Evolutionary conservation across 345 rosid species (phyloP).

Genomic region (Luvunga scandens): DNA sequence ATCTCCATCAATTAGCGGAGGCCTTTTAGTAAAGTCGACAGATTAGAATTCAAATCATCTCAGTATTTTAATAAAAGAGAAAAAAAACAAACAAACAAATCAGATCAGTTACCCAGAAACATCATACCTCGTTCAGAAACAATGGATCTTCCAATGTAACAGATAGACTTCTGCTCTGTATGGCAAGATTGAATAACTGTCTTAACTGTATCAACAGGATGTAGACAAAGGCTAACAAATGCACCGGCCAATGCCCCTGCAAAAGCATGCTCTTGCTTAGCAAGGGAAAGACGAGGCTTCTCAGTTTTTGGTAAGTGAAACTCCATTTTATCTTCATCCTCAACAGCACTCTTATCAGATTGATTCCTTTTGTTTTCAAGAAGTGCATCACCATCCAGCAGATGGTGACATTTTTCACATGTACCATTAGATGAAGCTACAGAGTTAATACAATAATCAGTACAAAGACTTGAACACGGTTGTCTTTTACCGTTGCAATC

Average conservation of each 20-base stretch:
- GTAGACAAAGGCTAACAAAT: constrained; percentile 85
- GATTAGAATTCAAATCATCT: background rate
- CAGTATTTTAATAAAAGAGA: background rate
- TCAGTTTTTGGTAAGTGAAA: constrained; percentile 23
- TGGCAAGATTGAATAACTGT: constrained; percentile 73
- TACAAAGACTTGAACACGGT: constrained; percentile 29
- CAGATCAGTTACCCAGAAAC: background rate
- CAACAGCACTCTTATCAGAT: constrained; percentile 13
- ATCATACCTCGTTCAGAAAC: constrained; percentile 79
- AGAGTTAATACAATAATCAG: constrained; percentile 30
- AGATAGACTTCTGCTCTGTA: constrained; percentile 64
- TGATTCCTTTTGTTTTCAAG: constrained; percentile 25
- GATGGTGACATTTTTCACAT: constrained; percentile 17
- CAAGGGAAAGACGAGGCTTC: constrained; percentile 37
- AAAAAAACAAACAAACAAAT: background rate
- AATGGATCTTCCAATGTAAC: constrained; percentile 62
- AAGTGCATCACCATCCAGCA: constrained; percentile 16
- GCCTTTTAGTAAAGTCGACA: constrained; percentile 6
- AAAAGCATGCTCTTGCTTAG: constrained; percentile 85
- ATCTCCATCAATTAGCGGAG: constrained; percentile 10
- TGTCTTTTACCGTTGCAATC: constrained; percentile 23
- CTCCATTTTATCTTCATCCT: constrained; percentile 21
- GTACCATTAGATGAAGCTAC: constrained; percentile 30
- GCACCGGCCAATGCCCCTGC: constrained; percentile 88
- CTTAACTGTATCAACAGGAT: constrained; percentile 89